A percentile compares a stretch with the other conserved stretches of the same genome.
These are phyloP conservation scores for Dryas alaskensis DNA, from an alignment of 306 rosid genomes.

Conservation along the genomic window DNA sequence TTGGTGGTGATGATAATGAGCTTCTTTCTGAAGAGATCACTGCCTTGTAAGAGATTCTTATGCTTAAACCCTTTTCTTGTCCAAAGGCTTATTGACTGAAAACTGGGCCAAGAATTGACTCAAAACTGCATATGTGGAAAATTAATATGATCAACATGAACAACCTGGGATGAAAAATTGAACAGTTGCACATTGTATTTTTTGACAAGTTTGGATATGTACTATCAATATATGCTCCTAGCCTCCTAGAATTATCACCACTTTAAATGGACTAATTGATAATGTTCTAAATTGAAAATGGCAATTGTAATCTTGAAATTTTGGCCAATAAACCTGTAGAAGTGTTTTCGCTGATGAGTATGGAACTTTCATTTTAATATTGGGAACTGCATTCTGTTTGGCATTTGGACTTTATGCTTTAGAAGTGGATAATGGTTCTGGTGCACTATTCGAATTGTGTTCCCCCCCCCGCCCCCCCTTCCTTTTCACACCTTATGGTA, in stretches of 20 bases:
- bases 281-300: neutral
- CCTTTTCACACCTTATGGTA: neutral
- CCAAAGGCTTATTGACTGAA: neutral
- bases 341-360: neutral
- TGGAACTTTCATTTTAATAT: too few species aligned
- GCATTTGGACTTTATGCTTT: too few species aligned
- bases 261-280: neutral
- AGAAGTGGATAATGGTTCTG: neutral
- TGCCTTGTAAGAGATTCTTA: slow-evolving; percentile 56
- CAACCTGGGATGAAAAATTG: neutral
- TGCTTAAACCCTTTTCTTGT: slow-evolving; percentile 10
- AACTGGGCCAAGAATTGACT: neutral
- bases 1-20: slow-evolving; percentile 42
- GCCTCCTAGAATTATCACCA: neutral
- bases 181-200: neutral
- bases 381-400: neutral
- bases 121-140: neutral
- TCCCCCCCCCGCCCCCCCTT: neutral
- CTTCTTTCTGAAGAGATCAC: slow-evolving; percentile 87
- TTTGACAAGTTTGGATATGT: neutral
- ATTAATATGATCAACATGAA: neutral
- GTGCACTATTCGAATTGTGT: neutral
- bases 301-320: neutral
- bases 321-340: neutral
- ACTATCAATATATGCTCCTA: too few species aligned